Percentiles rank a stretch among this genome's conserved stretches.
Conservation (phyloP, 148 eudicot species). For the Rhododendron molle region DNA sequence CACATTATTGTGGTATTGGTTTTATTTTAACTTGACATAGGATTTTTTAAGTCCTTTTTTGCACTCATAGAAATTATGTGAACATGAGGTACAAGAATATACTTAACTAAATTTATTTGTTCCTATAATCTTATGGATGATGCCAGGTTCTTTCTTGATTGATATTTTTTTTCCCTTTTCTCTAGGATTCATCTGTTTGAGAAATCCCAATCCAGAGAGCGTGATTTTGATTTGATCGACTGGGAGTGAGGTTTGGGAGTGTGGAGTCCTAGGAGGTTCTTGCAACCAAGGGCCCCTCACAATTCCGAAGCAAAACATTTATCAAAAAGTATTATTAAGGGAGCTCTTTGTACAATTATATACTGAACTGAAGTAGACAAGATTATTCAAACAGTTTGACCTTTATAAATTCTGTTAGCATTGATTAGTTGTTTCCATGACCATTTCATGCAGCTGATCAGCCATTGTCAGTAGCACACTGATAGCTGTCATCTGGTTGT, state of each 20-base stretch:
- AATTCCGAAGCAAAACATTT: not conserved
- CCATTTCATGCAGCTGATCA: not conserved
- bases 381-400: not conserved
- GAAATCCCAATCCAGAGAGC: not conserved
- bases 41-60: not conserved
- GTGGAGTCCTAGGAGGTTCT: not conserved
- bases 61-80: not conserved
- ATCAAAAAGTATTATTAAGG: not conserved
- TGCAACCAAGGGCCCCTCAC: not conserved
- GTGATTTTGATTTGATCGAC: not conserved
- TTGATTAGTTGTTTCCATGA: not conserved
- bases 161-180: not conserved
- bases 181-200: not conserved
- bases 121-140: not conserved
- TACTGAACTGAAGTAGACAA: not conserved
- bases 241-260: not conserved
- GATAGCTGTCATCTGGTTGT: not conserved
- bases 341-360: not conserved
- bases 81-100: not conserved
- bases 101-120: not conserved
- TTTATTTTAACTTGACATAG: conserved; percentile 4
- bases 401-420: not conserved
- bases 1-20: conserved; percentile 86
- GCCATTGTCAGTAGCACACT: not conserved
- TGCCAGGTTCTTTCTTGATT: not conserved